Percentiles rank a stretch among this genome's conserved stretches.
phyloP scores from a whole-genome alignment of 2,329 filamentous ascomycete species.

The Pseudogymnoascus pannorum region DNA sequence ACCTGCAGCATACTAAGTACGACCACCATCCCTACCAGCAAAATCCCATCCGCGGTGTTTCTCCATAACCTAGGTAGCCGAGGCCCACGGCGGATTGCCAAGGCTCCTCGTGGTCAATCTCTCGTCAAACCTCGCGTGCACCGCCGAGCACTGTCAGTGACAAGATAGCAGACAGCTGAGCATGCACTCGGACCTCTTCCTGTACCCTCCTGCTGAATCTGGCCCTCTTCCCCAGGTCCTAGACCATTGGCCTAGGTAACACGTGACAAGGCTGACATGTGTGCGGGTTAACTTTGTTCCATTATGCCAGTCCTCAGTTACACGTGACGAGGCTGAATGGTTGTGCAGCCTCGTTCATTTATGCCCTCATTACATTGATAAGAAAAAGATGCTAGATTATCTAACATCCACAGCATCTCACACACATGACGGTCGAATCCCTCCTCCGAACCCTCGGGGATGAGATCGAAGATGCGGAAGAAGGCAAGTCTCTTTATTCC shows the following conservation, averaged over 20 bases:
- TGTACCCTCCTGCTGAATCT: not conserved
- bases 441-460: constrained; percentile 38
- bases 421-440: constrained; percentile 25
- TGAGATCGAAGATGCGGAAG: constrained; percentile 49
- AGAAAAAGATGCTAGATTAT: not conserved
- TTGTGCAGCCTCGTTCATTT: not conserved
- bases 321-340: not conserved
- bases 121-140: not conserved
- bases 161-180: not conserved
- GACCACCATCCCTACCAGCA: not conserved
- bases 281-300: not conserved
- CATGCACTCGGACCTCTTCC: not conserved
- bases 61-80: not conserved
- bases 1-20: not conserved
- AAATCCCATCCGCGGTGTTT: not conserved
- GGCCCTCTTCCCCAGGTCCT: not conserved
- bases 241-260: not conserved
- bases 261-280: not conserved
- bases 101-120: not conserved
- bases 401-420: not conserved
- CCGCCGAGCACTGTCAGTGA: not conserved
- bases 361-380: not conserved
- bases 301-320: not conserved
- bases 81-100: not conserved
- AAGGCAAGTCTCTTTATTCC: constrained; percentile 40